Conservation (phyloP, 768 basidiomycete genomes). For the Rhodotorula kratochvilovae region DNA sequence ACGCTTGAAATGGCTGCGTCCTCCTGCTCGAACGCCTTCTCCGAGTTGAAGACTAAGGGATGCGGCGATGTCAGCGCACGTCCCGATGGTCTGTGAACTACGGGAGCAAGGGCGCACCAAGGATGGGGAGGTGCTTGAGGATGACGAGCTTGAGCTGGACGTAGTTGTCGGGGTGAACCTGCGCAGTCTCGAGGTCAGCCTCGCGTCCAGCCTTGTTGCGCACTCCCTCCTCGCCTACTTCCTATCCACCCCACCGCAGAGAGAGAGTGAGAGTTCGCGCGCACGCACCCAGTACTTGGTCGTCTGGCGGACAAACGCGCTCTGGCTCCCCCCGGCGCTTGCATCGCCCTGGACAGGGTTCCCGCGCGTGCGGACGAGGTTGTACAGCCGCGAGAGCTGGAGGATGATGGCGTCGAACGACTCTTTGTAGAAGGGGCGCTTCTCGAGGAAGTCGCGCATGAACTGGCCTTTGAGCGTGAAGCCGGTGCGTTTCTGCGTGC, state of each 20-base stretch:
- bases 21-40: conserved; percentile 78
- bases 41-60: conserved; percentile 76
- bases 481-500: conserved; percentile 80
- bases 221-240: no score
- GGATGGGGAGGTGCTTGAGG: conserved; percentile 82
- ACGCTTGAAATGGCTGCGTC: conserved; percentile 83
- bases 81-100: no score
- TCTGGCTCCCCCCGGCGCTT: conserved; percentile 88
- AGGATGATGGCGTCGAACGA: conserved; percentile 90
- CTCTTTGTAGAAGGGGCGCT: conserved; percentile 92
- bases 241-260: no score
- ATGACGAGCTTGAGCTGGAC: conserved; percentile 90
- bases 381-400: conserved; percentile 88
- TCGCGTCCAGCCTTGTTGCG: no score
- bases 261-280: no score
- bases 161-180: conserved; percentile 87
- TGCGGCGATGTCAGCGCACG: neutral
- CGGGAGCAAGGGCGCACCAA: conserved; percentile 57
- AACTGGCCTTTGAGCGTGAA: conserved; percentile 77
- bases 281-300: conserved; percentile 91
- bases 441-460: conserved; percentile 84
- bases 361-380: conserved; percentile 89
- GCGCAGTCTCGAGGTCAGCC: neutral
- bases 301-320: conserved; percentile 95
- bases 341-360: conserved; percentile 91